Percentiles rank a stretch among this genome's conserved stretches.
phyloP scores from a whole-genome alignment of 2,329 filamentous ascomycete genomes.

The Zelopaecilomyces penicillatus region DNA sequence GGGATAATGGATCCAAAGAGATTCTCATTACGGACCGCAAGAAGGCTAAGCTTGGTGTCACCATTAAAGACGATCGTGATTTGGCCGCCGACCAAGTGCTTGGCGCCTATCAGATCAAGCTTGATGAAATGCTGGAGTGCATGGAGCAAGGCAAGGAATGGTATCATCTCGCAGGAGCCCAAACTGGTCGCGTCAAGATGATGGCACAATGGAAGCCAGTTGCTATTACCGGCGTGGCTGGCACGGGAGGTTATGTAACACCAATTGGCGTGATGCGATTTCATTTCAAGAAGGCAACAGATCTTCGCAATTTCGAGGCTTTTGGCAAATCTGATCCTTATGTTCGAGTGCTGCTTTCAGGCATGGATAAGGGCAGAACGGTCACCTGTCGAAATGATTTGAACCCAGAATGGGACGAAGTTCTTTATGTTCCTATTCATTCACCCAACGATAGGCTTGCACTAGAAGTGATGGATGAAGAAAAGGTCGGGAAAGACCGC shows the following conservation, averaged over 20 bases:
- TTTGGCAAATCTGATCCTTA: constrained; percentile 98
- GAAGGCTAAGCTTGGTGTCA: constrained; percentile 79
- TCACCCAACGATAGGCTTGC: constrained; percentile 73
- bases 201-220: constrained; percentile 93
- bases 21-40: constrained; percentile 91
- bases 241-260: constrained; percentile 81
- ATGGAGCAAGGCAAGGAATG: constrained; percentile 92
- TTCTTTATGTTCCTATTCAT: constrained; percentile 89
- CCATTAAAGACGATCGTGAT: constrained; percentile 93
- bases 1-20: constrained; percentile 87
- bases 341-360: constrained; percentile 77
- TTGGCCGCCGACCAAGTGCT: constrained; percentile 73
- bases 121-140: constrained; percentile 85
- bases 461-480: constrained; percentile 94
- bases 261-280: constrained; percentile 93
- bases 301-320: constrained; percentile 86
- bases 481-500: constrained; percentile 85
- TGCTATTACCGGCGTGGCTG: constrained; percentile 68
- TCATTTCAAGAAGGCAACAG: constrained; percentile 75
- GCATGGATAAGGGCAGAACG: constrained; percentile 82
- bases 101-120: constrained; percentile 88
- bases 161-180: constrained; percentile 79
- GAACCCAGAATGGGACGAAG: constrained; percentile 91
- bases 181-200: constrained; percentile 82
- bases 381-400: constrained; percentile 96